These are phyloP conservation scores for Hemileccinum impolitum DNA, from an alignment of 768 basidiomycete species.

Conservation along the genomic window DNA sequence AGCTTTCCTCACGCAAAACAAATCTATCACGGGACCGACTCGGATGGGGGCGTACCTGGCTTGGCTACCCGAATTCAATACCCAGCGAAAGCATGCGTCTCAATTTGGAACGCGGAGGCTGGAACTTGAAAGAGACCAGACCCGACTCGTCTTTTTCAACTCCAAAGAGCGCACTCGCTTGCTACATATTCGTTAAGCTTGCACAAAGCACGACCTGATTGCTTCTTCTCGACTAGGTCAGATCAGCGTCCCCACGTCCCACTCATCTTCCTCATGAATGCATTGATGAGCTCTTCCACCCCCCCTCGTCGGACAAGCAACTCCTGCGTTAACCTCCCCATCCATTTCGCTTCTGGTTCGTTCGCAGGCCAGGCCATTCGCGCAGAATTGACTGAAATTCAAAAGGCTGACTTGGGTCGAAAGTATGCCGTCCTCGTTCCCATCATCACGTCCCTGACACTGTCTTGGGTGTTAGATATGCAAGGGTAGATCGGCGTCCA, in stretches of 20 bases:
- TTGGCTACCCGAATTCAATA: conserved; percentile 14
- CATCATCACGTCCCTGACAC: conserved; percentile 3
- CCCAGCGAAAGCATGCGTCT: conserved; percentile 14
- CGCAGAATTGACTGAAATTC: conserved; percentile 54
- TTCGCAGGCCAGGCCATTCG: conserved; percentile 56
- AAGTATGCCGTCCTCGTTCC: conserved; percentile 38
- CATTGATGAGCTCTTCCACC: conserved; percentile 12
- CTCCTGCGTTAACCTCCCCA: conserved; percentile 37
- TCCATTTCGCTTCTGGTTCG: conserved; percentile 56
- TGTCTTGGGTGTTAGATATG: conserved; percentile 40
- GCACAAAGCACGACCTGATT: conserved; percentile 15
- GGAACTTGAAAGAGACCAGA: not conserved
- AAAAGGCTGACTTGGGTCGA: conserved; percentile 65
- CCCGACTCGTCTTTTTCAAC: conserved; percentile 1
- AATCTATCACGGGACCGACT: not conserved
- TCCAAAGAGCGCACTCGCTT: not conserved
- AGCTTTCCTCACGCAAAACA: not conserved
- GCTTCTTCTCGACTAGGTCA: not conserved
- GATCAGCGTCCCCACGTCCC: conserved; percentile 3
- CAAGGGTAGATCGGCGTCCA: conserved; percentile 59
- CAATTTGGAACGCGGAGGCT: conserved; percentile 24
- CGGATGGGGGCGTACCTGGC: conserved; percentile 7
- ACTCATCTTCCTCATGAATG: conserved; percentile 17
- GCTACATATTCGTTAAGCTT: conserved; percentile 10
- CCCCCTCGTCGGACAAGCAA: conserved; percentile 25